Conservation (phyloP, 2,329 filamentous ascomycete genomes). For the Sclerotinia trifoliorum region DNA sequence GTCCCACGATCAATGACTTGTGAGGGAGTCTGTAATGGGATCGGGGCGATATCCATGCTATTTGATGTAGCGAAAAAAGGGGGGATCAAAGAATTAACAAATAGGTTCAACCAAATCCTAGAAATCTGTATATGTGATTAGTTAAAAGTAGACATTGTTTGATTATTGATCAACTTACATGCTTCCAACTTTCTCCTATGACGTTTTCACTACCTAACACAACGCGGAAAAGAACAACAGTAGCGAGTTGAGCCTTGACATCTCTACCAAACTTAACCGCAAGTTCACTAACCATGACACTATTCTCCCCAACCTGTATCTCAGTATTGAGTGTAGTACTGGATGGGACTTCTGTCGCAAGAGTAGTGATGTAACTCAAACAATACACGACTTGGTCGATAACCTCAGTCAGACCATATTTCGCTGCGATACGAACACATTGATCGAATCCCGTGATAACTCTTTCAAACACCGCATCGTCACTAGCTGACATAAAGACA, state of each 20-base stretch:
- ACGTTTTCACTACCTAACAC: slow-evolving; percentile 80
- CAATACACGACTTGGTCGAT: slow-evolving; percentile 92
- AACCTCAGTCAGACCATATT: slow-evolving; percentile 78
- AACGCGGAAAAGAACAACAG: slow-evolving; percentile 91
- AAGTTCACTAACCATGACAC: slow-evolving; percentile 97
- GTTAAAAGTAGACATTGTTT: slow-evolving; percentile 41
- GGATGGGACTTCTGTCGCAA: slow-evolving; percentile 71
- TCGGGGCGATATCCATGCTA: slow-evolving; percentile 70
- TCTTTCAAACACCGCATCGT: slow-evolving; percentile 90
- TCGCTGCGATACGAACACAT: slow-evolving; percentile 87
- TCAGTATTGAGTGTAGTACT: slow-evolving; percentile 93
- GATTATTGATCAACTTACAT: slow-evolving; percentile 53
- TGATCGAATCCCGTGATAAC: slow-evolving; percentile 95
- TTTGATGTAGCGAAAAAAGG: slow-evolving; percentile 61
- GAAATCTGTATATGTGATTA: slow-evolving; percentile 59
- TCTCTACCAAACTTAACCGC: slow-evolving; percentile 94
- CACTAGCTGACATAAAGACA: slow-evolving; percentile 97
- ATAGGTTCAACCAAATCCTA: slow-evolving; percentile 91
- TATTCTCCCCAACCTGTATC: slow-evolving; percentile 86
- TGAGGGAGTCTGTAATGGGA: slow-evolving; percentile 86
- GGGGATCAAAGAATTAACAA: slow-evolving; percentile 89
- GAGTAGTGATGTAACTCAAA: slow-evolving; percentile 83
- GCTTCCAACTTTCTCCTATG: slow-evolving; percentile 74
- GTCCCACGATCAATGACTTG: slow-evolving; percentile 88
- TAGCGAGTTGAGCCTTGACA: slow-evolving; percentile 89